Evolutionary conservation across 1,284 basidiomycete genomes (phyloP).

Genomic region (Salmacisia buchloeana): DNA sequence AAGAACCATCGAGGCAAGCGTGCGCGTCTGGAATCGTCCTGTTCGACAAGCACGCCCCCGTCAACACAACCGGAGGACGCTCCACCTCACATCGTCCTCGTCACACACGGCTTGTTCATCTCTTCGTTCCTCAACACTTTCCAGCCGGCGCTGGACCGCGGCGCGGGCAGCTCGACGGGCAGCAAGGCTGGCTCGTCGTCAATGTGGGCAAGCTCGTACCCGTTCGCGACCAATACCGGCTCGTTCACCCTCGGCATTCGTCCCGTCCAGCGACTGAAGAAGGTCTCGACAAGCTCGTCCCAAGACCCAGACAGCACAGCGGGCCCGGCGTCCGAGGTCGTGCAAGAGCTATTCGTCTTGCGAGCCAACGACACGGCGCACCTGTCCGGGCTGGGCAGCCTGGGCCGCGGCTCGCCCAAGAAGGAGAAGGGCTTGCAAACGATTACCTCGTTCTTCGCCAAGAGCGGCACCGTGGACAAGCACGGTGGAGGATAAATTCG

Average conservation of each 20-base stretch:
- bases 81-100: slow-evolving; percentile 33
- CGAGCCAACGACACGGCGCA: slow-evolving; percentile 1
- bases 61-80: background rate
- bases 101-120: slow-evolving; percentile 45
- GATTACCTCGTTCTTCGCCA: background rate
- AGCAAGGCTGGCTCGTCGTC: slow-evolving; percentile 16
- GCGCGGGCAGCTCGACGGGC: too few relatives aligned
- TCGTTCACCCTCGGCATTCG: slow-evolving; percentile 28
- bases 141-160: slow-evolving; percentile 15
- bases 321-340: too few relatives aligned
- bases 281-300: background rate
- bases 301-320: background rate
- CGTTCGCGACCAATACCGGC: slow-evolving; percentile 34
- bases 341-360: background rate
- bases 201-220: slow-evolving; percentile 17
- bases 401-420: background rate
- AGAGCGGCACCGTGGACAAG: too few relatives aligned
- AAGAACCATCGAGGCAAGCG: too few relatives aligned
- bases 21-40: too few relatives aligned
- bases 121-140: slow-evolving; percentile 28
- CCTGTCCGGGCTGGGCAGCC: background rate
- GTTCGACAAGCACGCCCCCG: background rate
- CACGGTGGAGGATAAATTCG: too few relatives aligned
- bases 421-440: background rate
- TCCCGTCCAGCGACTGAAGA: background rate